Conservation (phyloP, 1,284 basidiomycete genomes). For the Moesziomyces antarcticus region DNA sequence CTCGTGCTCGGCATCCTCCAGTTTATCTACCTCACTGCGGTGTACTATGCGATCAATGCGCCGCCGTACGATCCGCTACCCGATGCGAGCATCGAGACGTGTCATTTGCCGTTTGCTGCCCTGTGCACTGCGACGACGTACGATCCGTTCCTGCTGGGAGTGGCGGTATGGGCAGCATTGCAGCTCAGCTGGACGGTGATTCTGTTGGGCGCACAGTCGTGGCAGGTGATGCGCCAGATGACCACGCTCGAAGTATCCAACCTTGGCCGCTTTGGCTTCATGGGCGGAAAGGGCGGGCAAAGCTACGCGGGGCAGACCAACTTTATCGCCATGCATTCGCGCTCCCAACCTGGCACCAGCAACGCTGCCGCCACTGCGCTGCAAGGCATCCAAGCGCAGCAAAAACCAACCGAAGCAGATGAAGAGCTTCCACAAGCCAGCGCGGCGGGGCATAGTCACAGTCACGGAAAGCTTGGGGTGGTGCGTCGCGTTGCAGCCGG, state of each 20-base stretch:
- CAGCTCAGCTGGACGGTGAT: slow-evolving; percentile 93
- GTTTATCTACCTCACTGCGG: slow-evolving; percentile 84
- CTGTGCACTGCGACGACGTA: slow-evolving; percentile 73
- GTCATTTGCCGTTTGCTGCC: slow-evolving; percentile 75
- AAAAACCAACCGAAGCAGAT: slow-evolving; percentile 19
- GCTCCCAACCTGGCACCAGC: background rate
- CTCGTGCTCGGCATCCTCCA: slow-evolving; percentile 82
- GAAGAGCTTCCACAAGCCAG: slow-evolving; percentile 8
- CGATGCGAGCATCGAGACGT: slow-evolving; percentile 68
- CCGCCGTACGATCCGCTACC: slow-evolving; percentile 47
- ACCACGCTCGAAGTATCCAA: slow-evolving; percentile 96
- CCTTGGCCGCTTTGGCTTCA: slow-evolving; percentile 92
- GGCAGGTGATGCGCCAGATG: slow-evolving; percentile 93
- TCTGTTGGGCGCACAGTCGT: slow-evolving; percentile 84
- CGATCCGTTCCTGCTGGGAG: slow-evolving; percentile 86
- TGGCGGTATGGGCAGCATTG: slow-evolving; percentile 84
- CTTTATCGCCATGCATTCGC: slow-evolving; percentile 30
- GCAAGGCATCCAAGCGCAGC: slow-evolving; percentile 20
- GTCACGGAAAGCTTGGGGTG: slow-evolving; percentile 14
- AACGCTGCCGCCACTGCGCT: slow-evolving; percentile 6
- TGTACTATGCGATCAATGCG: slow-evolving; percentile 55
- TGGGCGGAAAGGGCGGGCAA: slow-evolving; percentile 86
- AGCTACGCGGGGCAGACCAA: slow-evolving; percentile 70
- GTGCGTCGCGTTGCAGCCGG: slow-evolving; percentile 9
- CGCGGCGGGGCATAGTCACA: slow-evolving; percentile 7